phyloP scores from a whole-genome alignment of 2,329 filamentous ascomycete genomes.

The Colletotrichum somersetense region DNA sequence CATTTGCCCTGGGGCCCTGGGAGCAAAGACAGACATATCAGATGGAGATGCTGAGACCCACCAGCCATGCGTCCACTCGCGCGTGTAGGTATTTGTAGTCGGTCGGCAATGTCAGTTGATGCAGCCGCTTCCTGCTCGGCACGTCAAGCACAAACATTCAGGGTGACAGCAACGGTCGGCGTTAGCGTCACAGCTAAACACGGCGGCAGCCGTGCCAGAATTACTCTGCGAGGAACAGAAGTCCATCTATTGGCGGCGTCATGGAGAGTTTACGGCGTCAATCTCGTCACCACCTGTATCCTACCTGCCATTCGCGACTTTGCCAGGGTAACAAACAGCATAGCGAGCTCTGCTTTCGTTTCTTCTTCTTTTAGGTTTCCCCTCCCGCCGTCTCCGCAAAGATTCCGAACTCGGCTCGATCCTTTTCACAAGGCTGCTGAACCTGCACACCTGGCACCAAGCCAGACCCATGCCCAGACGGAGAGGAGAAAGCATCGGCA shows the following conservation, averaged over 20 bases:
- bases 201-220: not conserved
- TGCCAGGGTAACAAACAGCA: slow-evolving; percentile 1
- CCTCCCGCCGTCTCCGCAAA: not conserved
- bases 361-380: not conserved
- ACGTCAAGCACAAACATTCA: slow-evolving; percentile 37
- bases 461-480: slow-evolving; percentile 23
- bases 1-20: slow-evolving; percentile 28
- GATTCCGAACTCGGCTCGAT: slow-evolving; percentile 9
- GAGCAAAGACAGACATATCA: slow-evolving; percentile 39
- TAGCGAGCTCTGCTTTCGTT: not conserved
- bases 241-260: slow-evolving; percentile 2
- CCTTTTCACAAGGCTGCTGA: slow-evolving; percentile 17
- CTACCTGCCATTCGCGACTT: not conserved
- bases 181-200: slow-evolving; percentile 21
- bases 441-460: slow-evolving; percentile 1
- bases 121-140: slow-evolving; percentile 29
- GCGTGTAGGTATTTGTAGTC: not conserved
- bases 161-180: slow-evolving; percentile 33
- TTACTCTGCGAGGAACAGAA: not conserved
- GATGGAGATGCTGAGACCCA: slow-evolving; percentile 36
- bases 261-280: slow-evolving; percentile 13
- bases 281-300: slow-evolving; percentile 1
- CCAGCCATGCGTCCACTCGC: slow-evolving; percentile 9
- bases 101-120: slow-evolving; percentile 37
- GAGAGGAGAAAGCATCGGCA: slow-evolving; percentile 3